A percentile compares a stretch with the other conserved stretches of the same genome.
Conservation (phyloP, 2,329 filamentous ascomycete genomes). For the Talaromyces piceae region DNA sequence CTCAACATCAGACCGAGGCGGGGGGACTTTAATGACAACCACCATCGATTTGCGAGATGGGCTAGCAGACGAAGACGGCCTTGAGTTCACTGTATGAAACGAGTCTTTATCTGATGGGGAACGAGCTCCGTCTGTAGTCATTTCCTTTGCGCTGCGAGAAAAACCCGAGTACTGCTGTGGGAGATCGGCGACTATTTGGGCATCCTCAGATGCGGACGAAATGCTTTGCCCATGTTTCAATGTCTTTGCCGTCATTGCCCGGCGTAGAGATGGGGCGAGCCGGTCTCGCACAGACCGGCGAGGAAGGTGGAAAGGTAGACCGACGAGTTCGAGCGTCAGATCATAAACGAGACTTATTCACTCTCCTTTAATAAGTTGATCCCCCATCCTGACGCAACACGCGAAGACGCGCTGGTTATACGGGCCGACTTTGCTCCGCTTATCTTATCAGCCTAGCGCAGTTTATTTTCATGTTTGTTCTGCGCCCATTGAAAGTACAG, state of each 20-base stretch:
- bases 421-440: neutral
- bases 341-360: too few species aligned
- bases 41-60: neutral
- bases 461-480: neutral
- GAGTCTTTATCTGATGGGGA: neutral
- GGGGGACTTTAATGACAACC: slow-evolving; percentile 25
- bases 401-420: neutral
- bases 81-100: neutral
- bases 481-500: neutral
- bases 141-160: neutral
- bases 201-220: slow-evolving; percentile 15
- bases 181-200: slow-evolving; percentile 15
- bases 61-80: neutral
- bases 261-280: too few species aligned
- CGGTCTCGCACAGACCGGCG: too few species aligned
- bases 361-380: too few species aligned
- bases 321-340: too few species aligned
- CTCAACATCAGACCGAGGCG: slow-evolving; percentile 19
- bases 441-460: neutral
- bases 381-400: neutral
- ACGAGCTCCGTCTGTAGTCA: neutral
- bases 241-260: too few species aligned
- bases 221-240: neutral
- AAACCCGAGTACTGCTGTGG: slow-evolving; percentile 13
- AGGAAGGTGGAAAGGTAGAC: too few species aligned